phyloP scores from a whole-genome alignment of 495 filamentous ascomycete genomes.

The Cudoniella acicularis region DNA sequence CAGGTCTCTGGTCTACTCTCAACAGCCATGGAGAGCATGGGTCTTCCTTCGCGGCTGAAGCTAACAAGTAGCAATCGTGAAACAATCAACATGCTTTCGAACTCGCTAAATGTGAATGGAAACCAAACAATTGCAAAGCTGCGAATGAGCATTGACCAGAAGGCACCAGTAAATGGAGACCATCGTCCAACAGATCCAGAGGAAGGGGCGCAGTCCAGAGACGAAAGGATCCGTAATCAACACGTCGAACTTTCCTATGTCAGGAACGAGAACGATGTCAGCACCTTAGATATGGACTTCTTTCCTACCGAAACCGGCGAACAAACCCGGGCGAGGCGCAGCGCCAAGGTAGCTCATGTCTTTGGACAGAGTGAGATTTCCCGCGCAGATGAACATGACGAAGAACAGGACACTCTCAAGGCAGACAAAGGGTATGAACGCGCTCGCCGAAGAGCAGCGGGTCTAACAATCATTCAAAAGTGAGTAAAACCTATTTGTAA shows the following conservation, averaged over 20 bases:
- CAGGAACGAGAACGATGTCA: constrained; percentile 29
- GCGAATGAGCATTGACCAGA: constrained; percentile 44
- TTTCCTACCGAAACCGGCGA: constrained; percentile 39
- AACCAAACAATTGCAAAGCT: constrained; percentile 78
- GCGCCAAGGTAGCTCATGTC: constrained; percentile 44
- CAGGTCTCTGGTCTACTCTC: constrained; percentile 75
- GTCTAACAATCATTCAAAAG: constrained; percentile 56
- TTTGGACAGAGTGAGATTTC: constrained; percentile 57
- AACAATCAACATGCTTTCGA: constrained; percentile 60
- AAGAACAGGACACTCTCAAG: constrained; percentile 26
- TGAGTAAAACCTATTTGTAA: constrained; percentile 33
- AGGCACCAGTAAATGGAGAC: constrained; percentile 18
- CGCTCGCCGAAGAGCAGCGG: constrained; percentile 34
- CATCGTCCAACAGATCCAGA: constrained; percentile 17
- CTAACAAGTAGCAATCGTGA: constrained; percentile 42
- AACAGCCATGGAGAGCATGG: constrained; percentile 74
- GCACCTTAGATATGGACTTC: constrained; percentile 55
- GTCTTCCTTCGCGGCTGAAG: constrained; percentile 70
- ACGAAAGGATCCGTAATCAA: constrained; percentile 23
- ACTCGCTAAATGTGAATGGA: constrained; percentile 69
- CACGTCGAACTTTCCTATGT: constrained; percentile 10
- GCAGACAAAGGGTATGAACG: constrained; percentile 27
- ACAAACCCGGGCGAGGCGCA: constrained; percentile 19
- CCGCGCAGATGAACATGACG: constrained; percentile 31
- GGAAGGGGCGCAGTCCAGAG: too few relatives aligned